phyloP scores from a whole-genome alignment of 495 filamentous ascomycete species.

The Xylaria castorea region DNA sequence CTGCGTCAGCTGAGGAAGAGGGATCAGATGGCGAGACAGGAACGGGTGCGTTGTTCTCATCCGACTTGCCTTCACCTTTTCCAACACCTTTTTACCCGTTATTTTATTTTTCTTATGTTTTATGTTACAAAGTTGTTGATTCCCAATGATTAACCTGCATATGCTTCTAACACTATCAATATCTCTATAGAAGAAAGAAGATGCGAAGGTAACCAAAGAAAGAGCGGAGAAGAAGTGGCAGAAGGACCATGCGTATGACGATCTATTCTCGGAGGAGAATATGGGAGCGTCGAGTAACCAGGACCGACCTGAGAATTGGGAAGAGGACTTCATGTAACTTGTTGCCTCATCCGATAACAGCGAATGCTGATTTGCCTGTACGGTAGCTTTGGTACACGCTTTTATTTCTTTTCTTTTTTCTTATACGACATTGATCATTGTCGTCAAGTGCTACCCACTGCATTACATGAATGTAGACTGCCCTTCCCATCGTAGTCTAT shows the following conservation, averaged over 20 bases:
- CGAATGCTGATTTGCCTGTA: not conserved
- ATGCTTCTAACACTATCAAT: slow-evolving; percentile 7
- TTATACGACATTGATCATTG: not conserved
- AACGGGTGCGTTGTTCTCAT: slow-evolving; percentile 57
- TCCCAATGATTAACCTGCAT: not conserved
- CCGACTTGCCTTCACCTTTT: slow-evolving; percentile 3
- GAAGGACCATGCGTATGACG: slow-evolving; percentile 94
- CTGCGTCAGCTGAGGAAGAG: slow-evolving; percentile 69
- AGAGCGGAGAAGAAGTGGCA: slow-evolving; percentile 87
- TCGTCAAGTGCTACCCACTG: not conserved
- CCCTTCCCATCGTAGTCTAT: not conserved
- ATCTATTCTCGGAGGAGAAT: slow-evolving; percentile 73
- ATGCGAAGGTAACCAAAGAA: slow-evolving; percentile 78
- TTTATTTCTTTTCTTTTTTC: not conserved
- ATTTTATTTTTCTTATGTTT: not conserved
- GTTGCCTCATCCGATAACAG: not conserved
- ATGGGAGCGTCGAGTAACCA: slow-evolving; percentile 72
- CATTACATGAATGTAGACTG: not conserved
- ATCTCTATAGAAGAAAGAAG: slow-evolving; percentile 70
- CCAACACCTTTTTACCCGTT: not conserved
- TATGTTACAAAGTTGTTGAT: not conserved
- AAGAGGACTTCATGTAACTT: slow-evolving; percentile 76
- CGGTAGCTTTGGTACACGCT: not conserved
- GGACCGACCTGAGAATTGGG: slow-evolving; percentile 64
- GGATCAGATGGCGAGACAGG: slow-evolving; percentile 71